Evolutionary conservation across 805 yeast genomes (phyloP), one percentile per base, ranked within the genome.

Genomic region (Kodamaea lidongshanica): DNA sequence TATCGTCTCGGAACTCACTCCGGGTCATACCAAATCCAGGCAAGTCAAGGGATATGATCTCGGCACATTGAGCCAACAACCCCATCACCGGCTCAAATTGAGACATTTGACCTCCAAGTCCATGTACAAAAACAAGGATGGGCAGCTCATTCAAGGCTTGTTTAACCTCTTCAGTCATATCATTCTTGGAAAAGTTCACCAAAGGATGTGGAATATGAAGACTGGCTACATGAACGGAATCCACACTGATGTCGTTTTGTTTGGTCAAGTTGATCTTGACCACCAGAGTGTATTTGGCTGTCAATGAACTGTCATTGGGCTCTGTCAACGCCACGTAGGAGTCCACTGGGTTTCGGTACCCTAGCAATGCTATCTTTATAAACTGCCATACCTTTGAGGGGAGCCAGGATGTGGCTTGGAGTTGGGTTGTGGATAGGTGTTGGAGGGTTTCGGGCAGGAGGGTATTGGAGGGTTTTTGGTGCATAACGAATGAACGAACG

Each of bases 61-160:
- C 79, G 37, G 75, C 70, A 38, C 77, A 70, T 40, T 72, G 76
- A 19, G 79, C 59, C 41, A 83, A 72, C 30, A 74, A 61, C 16
- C 75, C 77, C 50, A 84, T 56, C 21, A 84, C 57, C 1, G 79
- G 77, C 45, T 83, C 92, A 51, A 88, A 88, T 51, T 87, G 96
- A 13, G 85, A 74, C 49, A 83, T 61, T 44, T 79, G 89, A 2
- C 97, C 97, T 1, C 96, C 97, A 12, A 89, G 54, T 0, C 97
- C 97, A 58, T 87, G 96, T 12, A 88, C 48, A 34, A 86, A 72
- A 2, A 85, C 55, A 5, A 81, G 53, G 2, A 77, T 58, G 0
- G 94, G 94, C 23, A 75, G 48, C 9, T 61, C 61, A 14, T 64
- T 52, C 21, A 74, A 54, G n/a, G n/a, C n/a, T n/a, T n/a, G n/a